Evolutionary conservation across 2,329 filamentous ascomycete genomes (phyloP), one percentile per base, ranked within the genome.

Genomic region (Botrytis aclada): DNA sequence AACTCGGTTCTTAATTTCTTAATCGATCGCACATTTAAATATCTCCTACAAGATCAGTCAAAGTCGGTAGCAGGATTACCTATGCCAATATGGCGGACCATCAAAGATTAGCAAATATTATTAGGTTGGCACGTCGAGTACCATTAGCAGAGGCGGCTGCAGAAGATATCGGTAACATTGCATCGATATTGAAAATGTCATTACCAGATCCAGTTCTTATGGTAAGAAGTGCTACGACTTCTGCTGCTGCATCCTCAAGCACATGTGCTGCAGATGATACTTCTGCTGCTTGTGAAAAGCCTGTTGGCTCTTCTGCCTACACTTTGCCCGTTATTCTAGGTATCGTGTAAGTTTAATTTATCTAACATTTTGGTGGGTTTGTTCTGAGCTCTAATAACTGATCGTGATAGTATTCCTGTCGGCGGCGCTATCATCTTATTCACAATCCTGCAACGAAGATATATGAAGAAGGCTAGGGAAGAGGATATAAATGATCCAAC

Each of bases 401-500:
- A 58, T 16, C 25, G 70, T 9, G 25, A 51, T 79, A 98, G 95
- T 60, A 89, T 98, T 71, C 95, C 96, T 1, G 80, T 97, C 64
- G 84, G 90, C 43, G 84, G 88, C 74, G 91, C 92, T 32, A 81
- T 92, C 1, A 80, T 89, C 65, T 87, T 94, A 1, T 84, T 98
- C 56, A 80, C 95, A 76, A 91, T 90, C 80, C 87, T 99, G 51
- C 95, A 98, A 81, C 89, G 93, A 70, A 88, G 93, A 81, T 92
- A 94, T 79, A 83, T 93, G 56, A 89, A 88, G 81, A 94, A 89
- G 79, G 86, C 94, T 75, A 85, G 86, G 72, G 84, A 86, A 73
- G 96, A 99, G 83, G 96, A 99, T 83, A 86, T 88, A 29, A 89
- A 92, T 75, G 95, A 98, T 82, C 93, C 93, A 77, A 93, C 97